Evolutionary conservation across 2,329 filamentous ascomycete genomes (phyloP).

Genomic region (Xylaria sp.): DNA sequence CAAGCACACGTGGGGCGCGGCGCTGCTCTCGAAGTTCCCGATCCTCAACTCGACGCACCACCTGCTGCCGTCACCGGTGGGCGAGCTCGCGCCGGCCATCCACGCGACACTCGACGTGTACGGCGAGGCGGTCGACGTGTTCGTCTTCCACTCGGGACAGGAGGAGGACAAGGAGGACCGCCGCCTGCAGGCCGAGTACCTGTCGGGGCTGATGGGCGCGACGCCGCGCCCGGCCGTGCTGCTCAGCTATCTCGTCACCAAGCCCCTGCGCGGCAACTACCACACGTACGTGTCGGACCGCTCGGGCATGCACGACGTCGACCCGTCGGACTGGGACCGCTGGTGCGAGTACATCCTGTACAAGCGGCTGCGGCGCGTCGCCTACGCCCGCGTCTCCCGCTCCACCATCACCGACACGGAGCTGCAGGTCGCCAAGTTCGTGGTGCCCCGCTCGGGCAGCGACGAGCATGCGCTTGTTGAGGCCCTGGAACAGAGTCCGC

Average conservation of each 20-base stretch:
- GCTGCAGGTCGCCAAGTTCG: constrained; percentile 93
- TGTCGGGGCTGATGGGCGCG: constrained; percentile 84
- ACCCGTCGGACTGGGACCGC: constrained; percentile 88
- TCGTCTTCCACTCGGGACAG: constrained; percentile 98
- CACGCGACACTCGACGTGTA: constrained; percentile 96
- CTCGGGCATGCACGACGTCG: constrained; percentile 95
- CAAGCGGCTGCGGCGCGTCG: constrained; percentile 82
- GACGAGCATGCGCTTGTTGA: constrained; percentile 52
- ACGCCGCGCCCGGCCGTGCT: constrained; percentile 80
- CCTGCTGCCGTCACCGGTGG: constrained; percentile 87
- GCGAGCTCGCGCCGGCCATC: constrained; percentile 93
- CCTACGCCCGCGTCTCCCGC: constrained; percentile 87
- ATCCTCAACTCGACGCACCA: constrained; percentile 98
- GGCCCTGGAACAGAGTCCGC: constrained; percentile 40
- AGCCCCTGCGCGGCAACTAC: constrained; percentile 90
- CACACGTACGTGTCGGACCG: constrained; percentile 87
- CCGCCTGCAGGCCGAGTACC: constrained; percentile 81
- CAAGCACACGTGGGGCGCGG: constrained; percentile 97
- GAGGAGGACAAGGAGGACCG: constrained; percentile 95
- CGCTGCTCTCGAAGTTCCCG: constrained; percentile 93
- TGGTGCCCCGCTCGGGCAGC: constrained; percentile 71
- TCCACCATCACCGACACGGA: constrained; percentile 96
- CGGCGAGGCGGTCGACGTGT: constrained; percentile 85
- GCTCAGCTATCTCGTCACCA: constrained; percentile 89
- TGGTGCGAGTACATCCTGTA: constrained; percentile 99